These are phyloP conservation scores for Echinochloa phyllopogon DNA, from an alignment of 176 grass and related monocot genomes.

Conservation along the genomic window DNA sequence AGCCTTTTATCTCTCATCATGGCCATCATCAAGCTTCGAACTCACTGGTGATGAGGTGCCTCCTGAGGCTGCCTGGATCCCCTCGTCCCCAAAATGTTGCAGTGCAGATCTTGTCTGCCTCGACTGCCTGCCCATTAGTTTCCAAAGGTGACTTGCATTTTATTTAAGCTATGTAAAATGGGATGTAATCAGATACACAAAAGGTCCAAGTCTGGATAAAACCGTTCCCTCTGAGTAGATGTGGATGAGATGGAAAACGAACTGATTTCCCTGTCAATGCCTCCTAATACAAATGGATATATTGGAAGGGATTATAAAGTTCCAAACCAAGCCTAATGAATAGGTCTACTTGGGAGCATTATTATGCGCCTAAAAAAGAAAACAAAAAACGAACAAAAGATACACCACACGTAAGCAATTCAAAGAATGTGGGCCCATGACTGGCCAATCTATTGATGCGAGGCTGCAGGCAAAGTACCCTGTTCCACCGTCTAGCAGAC, in stretches of 20 bases:
- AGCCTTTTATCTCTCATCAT: too few species aligned
- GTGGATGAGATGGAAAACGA: too few species aligned
- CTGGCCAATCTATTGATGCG: conserved; percentile 9
- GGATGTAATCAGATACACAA: not conserved
- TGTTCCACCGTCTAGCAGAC: conserved; percentile 38
- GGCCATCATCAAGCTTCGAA: too few species aligned
- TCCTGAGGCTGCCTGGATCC: too few species aligned
- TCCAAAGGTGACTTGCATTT: not conserved
- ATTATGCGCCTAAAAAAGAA: not conserved
- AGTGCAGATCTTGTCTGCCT: not conserved
- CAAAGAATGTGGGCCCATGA: not conserved
- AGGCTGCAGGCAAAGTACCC: conserved; percentile 49
- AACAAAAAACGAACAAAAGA: not conserved
- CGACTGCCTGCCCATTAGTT: too few species aligned
- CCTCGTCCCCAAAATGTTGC: not conserved
- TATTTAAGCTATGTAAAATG: not conserved
- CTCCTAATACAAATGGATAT: too few species aligned
- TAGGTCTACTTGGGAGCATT: not conserved
- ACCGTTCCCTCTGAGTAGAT: too few species aligned
- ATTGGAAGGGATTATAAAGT: too few species aligned
- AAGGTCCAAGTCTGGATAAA: too few species aligned
- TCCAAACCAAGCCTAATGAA: not conserved
- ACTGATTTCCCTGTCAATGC: too few species aligned
- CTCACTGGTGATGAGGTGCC: too few species aligned
- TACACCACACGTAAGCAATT: not conserved